Evolutionary conservation across 148 eudicot genomes (phyloP).

Genomic region (Rhododendron griersonianum): DNA sequence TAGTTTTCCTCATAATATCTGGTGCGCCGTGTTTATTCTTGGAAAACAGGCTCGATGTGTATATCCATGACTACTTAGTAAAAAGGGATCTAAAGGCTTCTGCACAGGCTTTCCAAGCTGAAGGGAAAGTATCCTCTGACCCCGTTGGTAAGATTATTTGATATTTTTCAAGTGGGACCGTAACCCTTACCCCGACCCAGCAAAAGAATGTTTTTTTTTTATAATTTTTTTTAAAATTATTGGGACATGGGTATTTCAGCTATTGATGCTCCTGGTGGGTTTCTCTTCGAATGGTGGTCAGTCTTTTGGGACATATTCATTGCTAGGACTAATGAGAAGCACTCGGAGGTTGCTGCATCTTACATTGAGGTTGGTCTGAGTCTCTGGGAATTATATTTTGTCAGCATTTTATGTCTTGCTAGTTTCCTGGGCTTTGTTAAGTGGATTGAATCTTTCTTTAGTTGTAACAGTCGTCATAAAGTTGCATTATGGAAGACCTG

Average conservation of each 20-base stretch:
- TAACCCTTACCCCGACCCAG: neutral
- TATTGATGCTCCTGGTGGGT: constrained; percentile 85
- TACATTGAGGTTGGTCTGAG: constrained; percentile 60
- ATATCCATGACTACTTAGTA: constrained; percentile 72
- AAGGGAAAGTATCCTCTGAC: constrained; percentile 74
- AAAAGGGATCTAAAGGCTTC: constrained; percentile 71
- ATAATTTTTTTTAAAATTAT: neutral
- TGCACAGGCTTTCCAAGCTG: constrained; percentile 74
- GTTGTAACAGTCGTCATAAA: constrained; percentile 1
- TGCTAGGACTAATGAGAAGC: constrained; percentile 72
- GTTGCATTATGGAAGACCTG: neutral
- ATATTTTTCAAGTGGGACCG: neutral
- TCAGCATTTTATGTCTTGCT: neutral
- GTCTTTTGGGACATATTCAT: constrained; percentile 84
- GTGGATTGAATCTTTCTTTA: neutral
- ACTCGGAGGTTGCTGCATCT: constrained; percentile 64
- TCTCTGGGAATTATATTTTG: neutral
- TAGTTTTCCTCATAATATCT: neutral
- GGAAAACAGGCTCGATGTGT: constrained; percentile 65
- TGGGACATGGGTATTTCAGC: constrained; percentile 37
- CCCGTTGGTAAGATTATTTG: constrained; percentile 52
- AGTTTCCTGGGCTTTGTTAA: neutral
- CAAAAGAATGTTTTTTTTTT: neutral
- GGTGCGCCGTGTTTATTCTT: neutral
- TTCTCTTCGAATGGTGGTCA: constrained; percentile 89